Evolutionary conservation across 495 filamentous ascomycete genomes (phyloP), one percentile per base, ranked within the genome.

Genomic region (Podospora pseudoanserina): DNA sequence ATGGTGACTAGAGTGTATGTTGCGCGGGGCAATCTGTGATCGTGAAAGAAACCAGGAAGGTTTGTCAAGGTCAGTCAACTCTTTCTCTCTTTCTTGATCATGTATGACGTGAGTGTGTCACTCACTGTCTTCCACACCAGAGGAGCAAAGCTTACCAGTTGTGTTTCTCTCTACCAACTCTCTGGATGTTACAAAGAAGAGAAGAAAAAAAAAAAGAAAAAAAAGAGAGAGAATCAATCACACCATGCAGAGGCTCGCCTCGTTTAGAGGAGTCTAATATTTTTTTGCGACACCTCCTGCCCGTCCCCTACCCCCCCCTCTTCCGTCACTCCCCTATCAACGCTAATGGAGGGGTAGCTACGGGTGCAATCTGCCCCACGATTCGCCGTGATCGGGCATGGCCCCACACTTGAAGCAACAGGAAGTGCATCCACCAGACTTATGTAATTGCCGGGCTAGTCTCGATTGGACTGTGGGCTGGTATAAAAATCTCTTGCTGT

Each of bases 1-100:
- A 82, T 83, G 53, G 71, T 73, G 75, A 72, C 67, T 34, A 34
- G 68, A 34, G 26, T 66, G n/a, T 34, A 60, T 66, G 49, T 56
- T 56, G 65, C 55, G 56, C 32, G 69, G 55, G 44, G 67, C 7
- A 65, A 68, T 32, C 64, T 65, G 39, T 49, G 13, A 54, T 56
- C 26, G 53, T 5, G 18, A 44, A 0, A 62, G 30, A 61, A 61
- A 32, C 30, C 30, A 32, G 32, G 19, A 61, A 39, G 34, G 28
- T 63, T 34, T 32, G 26, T 49, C 23, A 49, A 13, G 13, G 60
- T 62, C 27, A 62, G 60, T 32, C 39, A 49, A 60, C 20, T 23
- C 19, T 23, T 23, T 60, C 5, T 34, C 20, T n/a, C 3, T 15
- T 28, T 18, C 30, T 19, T 19, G 30, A 62, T 28, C 11, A 58